Base-by-base conservation (phyloP, 2,329 filamentous ascomycete species). In the Hypoxylon sp. region DNA sequence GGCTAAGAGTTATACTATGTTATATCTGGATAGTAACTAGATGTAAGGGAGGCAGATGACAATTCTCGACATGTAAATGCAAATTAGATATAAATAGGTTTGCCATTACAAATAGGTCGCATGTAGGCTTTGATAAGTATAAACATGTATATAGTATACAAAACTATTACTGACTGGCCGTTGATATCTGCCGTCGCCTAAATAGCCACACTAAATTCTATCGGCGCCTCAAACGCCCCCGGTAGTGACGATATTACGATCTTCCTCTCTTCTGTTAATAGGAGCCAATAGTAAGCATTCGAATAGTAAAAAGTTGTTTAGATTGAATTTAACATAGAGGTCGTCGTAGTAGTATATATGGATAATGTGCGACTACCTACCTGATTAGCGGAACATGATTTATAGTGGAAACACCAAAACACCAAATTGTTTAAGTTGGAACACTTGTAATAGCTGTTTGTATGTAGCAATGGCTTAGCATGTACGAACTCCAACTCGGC, bases 401-500 rank as follows among this genome's bases (percentile, higher is more conserved):
- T 22, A 22, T 26, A 26, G 4, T 26, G 26, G 26, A 26, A 26
- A 26, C 26, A 26, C 6, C 26, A 6, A 22, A 22, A 22, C 19
- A 22, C 19, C 19, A 22, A 22, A 22, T 22, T 22, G 19, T 22
- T 22, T 22, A n/a, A n/a, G n/a, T n/a, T n/a, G n/a, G 24, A 26
- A 5, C 24, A 26, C 24, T 26, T 26, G 26, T 26, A 6, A 6
- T 31, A 8, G 5, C 29, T 22, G 19, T 44, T 31, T 44, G 29
- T 42, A 10, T 46, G 44, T 42, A 5, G n/a, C 13, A 35, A n/a
- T 19, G 9, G 24, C 22, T 54, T 22, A 13, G 33, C 14, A 39
- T 31, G 26, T 22, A 19, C 42, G 22, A 42, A 39, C 33, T 33
- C 39, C 14, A 42, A 56, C 19, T 22, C 53, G 39, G 39, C 39